Conservation (phyloP, 2,329 filamentous ascomycete genomes). For the Ascochyta viciae-villosae region DNA sequence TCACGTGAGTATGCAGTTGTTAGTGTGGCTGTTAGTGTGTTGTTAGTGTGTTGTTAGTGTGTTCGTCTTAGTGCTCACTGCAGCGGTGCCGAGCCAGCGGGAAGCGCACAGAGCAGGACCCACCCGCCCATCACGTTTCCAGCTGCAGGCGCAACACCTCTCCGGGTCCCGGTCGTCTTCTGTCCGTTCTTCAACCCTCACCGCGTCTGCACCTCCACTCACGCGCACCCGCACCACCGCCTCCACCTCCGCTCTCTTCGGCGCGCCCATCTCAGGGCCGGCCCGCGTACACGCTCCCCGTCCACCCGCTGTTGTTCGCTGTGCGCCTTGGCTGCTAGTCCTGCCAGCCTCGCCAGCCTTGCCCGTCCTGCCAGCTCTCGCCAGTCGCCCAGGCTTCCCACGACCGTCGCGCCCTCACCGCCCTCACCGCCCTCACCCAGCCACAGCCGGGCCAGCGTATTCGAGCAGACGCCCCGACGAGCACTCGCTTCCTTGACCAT, state of each 20-base stretch:
- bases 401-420: conserved; percentile 23
- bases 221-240: not conserved
- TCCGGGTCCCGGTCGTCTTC: conserved; percentile 5
- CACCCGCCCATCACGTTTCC: not conserved
- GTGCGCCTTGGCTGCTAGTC: conserved; percentile 20
- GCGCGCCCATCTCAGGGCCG: conserved; percentile 31
- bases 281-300: conserved; percentile 13
- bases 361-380: not conserved
- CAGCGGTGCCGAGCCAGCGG: not conserved
- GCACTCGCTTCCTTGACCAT: conserved; percentile 56
- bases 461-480: conserved; percentile 11
- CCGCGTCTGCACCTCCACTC: not conserved
- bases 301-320: conserved; percentile 9
- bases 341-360: conserved; percentile 9
- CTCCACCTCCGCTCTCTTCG: conserved; percentile 1
- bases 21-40: no score
- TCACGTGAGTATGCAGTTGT: no score
- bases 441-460: conserved; percentile 10
- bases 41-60: not conserved
- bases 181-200: conserved; percentile 6
- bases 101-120: not conserved
- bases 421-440: not conserved
- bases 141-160: not conserved
- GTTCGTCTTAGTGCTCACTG: not conserved
- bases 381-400: conserved; percentile 23